A percentile compares a stretch with the other conserved stretches of the same genome.
Conservation (phyloP, 2,329 filamentous ascomycete genomes). For the Didymella lethalis region DNA sequence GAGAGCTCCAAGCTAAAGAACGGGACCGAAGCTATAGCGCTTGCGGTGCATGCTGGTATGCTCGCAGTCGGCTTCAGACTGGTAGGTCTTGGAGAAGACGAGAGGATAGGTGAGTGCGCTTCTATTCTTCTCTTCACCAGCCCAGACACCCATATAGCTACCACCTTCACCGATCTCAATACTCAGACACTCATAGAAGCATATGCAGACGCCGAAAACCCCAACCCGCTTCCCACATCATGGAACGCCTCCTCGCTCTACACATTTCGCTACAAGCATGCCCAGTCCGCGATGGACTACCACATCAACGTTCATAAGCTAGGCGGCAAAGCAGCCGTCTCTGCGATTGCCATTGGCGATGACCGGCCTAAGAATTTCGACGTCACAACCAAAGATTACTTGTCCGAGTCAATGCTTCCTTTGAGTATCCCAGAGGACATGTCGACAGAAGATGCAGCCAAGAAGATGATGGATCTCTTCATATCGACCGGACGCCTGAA, state of each 20-base stretch:
- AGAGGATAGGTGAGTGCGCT: slow-evolving; percentile 68
- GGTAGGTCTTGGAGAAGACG: slow-evolving; percentile 83
- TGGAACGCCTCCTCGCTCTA: slow-evolving; percentile 82
- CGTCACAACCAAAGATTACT: slow-evolving; percentile 74
- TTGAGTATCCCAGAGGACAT: slow-evolving; percentile 59
- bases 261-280: slow-evolving; percentile 86
- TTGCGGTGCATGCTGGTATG: slow-evolving; percentile 87
- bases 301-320: slow-evolving; percentile 83
- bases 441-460: slow-evolving; percentile 55
- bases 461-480: slow-evolving; percentile 67
- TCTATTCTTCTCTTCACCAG: neutral
- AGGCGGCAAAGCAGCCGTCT: slow-evolving; percentile 82
- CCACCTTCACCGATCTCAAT: slow-evolving; percentile 25
- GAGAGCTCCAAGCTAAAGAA: slow-evolving; percentile 63
- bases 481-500: slow-evolving; percentile 74
- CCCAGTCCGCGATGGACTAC: slow-evolving; percentile 84
- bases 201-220: slow-evolving; percentile 62
- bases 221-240: slow-evolving; percentile 71
- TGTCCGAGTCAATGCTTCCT: slow-evolving; percentile 69
- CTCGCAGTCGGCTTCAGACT: slow-evolving; percentile 80
- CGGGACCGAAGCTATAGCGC: slow-evolving; percentile 81
- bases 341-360: slow-evolving; percentile 79
- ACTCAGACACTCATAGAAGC: slow-evolving; percentile 57
- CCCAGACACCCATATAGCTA: slow-evolving; percentile 1
- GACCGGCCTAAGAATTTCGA: slow-evolving; percentile 84